Base-by-base conservation (phyloP, 148 eudicot genomes). In the Chenopodium album region DNA sequence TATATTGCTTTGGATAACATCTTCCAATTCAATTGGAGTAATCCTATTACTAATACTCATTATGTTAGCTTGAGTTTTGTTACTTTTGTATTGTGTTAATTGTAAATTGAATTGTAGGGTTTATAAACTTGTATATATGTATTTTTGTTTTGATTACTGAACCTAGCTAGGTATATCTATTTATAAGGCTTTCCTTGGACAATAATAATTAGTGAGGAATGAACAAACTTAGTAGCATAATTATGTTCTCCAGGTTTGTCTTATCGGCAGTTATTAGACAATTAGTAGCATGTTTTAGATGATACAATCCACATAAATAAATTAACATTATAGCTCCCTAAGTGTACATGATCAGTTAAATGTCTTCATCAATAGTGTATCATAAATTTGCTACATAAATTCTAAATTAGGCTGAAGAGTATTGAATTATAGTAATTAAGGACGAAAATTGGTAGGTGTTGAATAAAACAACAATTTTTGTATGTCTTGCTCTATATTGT, bases 11-110 rank as follows among this genome's bases (percentile, higher is more conserved):
- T 31, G 44, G 32, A 17, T 44, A 20, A 54, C 60, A 9, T 52
- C 75, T 59, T 71, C 28, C 5, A 23, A 32, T 64, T 72, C 41
- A 8, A 71, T 23, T 22, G 82, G 82, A 11, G 41, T 14, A 63
- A 80, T 72, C 73, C 70, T 73, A 44, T 2, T 59, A 80, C 70
- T 80, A 19, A 17, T 32, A 70, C 76, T 71, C 82, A 79, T 66
- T 66, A 26, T 63, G 22, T 22, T 77, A 64, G 47, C 28, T 44
- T 63, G 41, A 31, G 23, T 74, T n/a, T 23, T 46, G 62, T 56
- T 11, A 56, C 4, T 56, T 56, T 0, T 56, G 12, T 14, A 16
- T 32, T 32, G 34, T 34, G 37, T 3, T 3, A 34, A 34, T 34
- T 34, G 26, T 26, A 26, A 26, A 26, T 2, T 34, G 4, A 34